Evolutionary conservation across 768 basidiomycete species (phyloP).

Genomic region (Floccularia luteovirens): DNA sequence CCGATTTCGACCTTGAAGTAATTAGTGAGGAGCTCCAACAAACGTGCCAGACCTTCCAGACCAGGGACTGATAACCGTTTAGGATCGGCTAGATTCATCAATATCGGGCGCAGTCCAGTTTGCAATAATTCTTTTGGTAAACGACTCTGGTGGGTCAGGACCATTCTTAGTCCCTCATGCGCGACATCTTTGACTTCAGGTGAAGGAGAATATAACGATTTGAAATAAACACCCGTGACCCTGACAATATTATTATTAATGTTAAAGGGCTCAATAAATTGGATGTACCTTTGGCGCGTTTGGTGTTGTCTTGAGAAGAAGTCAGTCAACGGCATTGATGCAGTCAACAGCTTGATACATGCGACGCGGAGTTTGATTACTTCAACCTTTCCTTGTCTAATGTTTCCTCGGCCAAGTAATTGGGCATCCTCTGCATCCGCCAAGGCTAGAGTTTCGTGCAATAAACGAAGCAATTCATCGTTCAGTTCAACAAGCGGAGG

Average conservation of each 20-base stretch:
- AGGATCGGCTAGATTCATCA: conserved; percentile 97
- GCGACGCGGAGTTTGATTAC: conserved; percentile 88
- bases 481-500: conserved; percentile 89
- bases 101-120: conserved; percentile 89
- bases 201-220: conserved; percentile 90
- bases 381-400: conserved; percentile 73
- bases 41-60: conserved; percentile 86
- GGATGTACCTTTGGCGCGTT: conserved; percentile 72
- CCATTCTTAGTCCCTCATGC: conserved; percentile 86
- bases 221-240: conserved; percentile 95
- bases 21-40: conserved; percentile 91
- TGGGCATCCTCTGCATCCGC: conserved; percentile 94
- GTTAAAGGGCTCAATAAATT: neutral
- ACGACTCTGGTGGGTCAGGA: conserved; percentile 82
- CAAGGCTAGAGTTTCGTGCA: conserved; percentile 90
- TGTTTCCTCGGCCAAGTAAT: conserved; percentile 64
- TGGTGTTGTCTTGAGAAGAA: conserved; percentile 82
- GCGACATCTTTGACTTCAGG: conserved; percentile 93
- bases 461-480: conserved; percentile 83
- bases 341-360: conserved; percentile 87
- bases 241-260: conserved; percentile 27
- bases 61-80: conserved; percentile 90
- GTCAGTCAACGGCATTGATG: conserved; percentile 92
- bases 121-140: conserved; percentile 94
- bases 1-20: conserved; percentile 99